phyloP scores from a whole-genome alignment of 2,329 filamentous ascomycete species.

The Sclerotinia minor region DNA sequence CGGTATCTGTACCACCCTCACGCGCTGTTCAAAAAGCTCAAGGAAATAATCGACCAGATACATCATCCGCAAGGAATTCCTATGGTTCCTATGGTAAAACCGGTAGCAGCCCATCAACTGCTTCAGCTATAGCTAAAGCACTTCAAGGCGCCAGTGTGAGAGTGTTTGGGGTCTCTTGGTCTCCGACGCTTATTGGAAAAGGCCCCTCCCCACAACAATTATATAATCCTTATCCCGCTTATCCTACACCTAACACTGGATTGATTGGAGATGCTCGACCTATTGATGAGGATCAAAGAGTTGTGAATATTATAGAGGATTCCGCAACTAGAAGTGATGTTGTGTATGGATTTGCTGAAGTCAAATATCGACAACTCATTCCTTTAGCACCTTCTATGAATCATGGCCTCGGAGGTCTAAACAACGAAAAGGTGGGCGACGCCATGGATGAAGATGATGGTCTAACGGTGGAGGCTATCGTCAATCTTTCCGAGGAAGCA shows the following conservation, averaged over 20 bases:
- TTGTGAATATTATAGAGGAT: slow-evolving; percentile 83
- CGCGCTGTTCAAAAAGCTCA: slow-evolving; percentile 73
- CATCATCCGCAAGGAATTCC: slow-evolving; percentile 66
- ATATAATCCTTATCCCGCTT: slow-evolving; percentile 81
- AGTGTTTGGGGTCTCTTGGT: slow-evolving; percentile 69
- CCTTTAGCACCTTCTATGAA: slow-evolving; percentile 79
- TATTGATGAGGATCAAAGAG: slow-evolving; percentile 76
- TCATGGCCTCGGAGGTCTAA: slow-evolving; percentile 65
- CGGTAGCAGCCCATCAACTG: slow-evolving; percentile 64
- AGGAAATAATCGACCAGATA: slow-evolving; percentile 61
- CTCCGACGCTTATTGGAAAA: slow-evolving; percentile 60
- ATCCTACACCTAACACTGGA: slow-evolving; percentile 67
- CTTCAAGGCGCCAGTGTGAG: slow-evolving; percentile 87
- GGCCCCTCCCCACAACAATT: slow-evolving; percentile 71
- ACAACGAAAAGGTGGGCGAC: slow-evolving; percentile 54
- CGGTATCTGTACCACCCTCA: slow-evolving; percentile 65
- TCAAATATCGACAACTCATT: slow-evolving; percentile 97
- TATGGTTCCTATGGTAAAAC: slow-evolving; percentile 64
- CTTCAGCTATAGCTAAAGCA: slow-evolving; percentile 90
- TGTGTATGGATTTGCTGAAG: slow-evolving; percentile 95
- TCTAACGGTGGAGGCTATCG: slow-evolving; percentile 80
- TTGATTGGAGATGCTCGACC: slow-evolving; percentile 68
- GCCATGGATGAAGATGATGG: slow-evolving; percentile 67
- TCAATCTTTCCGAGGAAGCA: slow-evolving; percentile 89
- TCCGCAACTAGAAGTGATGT: slow-evolving; percentile 91